Conservation (phyloP, 2,329 filamentous ascomycete genomes). For the Pseudocercospora macadamiae region DNA sequence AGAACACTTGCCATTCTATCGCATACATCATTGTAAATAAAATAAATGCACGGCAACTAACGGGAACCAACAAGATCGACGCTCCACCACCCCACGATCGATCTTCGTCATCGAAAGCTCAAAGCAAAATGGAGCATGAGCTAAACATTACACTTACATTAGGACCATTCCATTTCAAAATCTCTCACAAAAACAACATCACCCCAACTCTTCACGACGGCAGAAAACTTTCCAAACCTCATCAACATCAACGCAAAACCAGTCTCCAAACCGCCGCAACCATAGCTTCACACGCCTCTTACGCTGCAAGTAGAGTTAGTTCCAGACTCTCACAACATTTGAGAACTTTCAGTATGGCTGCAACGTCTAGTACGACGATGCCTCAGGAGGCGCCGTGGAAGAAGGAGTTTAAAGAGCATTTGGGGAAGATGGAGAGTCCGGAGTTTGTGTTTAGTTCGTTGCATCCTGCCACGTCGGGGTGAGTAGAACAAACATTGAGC, state of each 20-base stretch:
- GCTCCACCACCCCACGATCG: slow-evolving; percentile 2
- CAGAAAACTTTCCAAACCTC: neutral
- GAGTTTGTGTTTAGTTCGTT: slow-evolving; percentile 58
- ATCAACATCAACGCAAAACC: neutral
- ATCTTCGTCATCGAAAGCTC: slow-evolving; percentile 17
- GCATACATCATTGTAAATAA: neutral
- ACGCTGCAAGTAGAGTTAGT: slow-evolving; percentile 16
- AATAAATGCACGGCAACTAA: neutral
- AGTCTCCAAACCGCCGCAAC: slow-evolving; percentile 25
- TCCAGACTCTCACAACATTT: slow-evolving; percentile 1
- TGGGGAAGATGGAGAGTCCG: slow-evolving; percentile 52
- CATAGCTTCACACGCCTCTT: slow-evolving; percentile 35
- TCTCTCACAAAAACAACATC: slow-evolving; percentile 8
- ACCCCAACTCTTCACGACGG: slow-evolving; percentile 7
- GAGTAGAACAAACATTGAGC: slow-evolving; percentile 31
- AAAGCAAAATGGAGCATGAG: slow-evolving; percentile 14
- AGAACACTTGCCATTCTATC: too few relatives aligned
- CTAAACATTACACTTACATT: slow-evolving; percentile 18
- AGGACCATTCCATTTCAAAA: slow-evolving; percentile 15
- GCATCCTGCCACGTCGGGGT: slow-evolving; percentile 34
- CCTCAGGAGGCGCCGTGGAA: slow-evolving; percentile 56
- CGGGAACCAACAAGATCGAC: neutral
- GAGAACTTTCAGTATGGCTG: slow-evolving; percentile 36
- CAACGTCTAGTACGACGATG: slow-evolving; percentile 37
- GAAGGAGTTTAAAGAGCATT: slow-evolving; percentile 52